A percentile compares a stretch with the other conserved stretches of the same genome.
Evolutionary conservation across 495 filamentous ascomycete species (phyloP).

Genomic region (Hypoxylon fragiforme): DNA sequence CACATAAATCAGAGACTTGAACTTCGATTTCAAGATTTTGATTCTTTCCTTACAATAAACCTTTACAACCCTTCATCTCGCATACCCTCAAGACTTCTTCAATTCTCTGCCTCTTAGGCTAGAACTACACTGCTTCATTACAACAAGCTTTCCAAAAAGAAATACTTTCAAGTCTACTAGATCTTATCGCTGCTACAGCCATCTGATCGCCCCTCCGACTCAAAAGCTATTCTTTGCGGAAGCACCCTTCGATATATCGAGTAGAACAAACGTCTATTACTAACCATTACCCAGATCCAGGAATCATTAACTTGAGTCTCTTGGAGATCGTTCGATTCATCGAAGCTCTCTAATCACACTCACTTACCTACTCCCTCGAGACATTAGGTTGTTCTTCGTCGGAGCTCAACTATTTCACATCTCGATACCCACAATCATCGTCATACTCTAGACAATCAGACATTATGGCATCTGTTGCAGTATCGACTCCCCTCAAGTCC

Average conservation of each 20-base stretch:
- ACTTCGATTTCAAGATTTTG: conserved; percentile 18
- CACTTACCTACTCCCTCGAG: conserved; percentile 39
- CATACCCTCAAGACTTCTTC: conserved; percentile 21
- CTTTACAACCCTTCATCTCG: conserved; percentile 40
- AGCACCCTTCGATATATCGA: conserved; percentile 55
- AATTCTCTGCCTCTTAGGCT: conserved; percentile 21
- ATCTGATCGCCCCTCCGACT: conserved; percentile 54
- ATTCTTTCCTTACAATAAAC: conserved; percentile 34
- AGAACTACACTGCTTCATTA: conserved; percentile 1
- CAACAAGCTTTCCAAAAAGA: conserved; percentile 36
- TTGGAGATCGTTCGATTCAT: conserved; percentile 59
- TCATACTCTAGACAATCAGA: conserved; percentile 37
- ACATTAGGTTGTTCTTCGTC: conserved; percentile 55
- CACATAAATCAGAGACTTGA: conserved; percentile 22
- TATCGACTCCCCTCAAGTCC: conserved; percentile 92
- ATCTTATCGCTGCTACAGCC: conserved; percentile 43
- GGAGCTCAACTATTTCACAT: conserved; percentile 37
- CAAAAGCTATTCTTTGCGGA: conserved; percentile 40
- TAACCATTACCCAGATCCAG: conserved; percentile 51
- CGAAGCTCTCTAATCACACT: conserved; percentile 40
- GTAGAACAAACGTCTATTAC: conserved; percentile 54
- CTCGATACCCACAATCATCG: conserved; percentile 37
- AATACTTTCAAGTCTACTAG: conserved; percentile 45
- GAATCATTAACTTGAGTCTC: conserved; percentile 69
- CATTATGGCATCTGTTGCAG: conserved; percentile 83